Percentiles rank a stretch among this genome's conserved stretches.
Evolutionary conservation across 2,329 filamentous ascomycete genomes (phyloP).

Genomic region (Phoma sp.): DNA sequence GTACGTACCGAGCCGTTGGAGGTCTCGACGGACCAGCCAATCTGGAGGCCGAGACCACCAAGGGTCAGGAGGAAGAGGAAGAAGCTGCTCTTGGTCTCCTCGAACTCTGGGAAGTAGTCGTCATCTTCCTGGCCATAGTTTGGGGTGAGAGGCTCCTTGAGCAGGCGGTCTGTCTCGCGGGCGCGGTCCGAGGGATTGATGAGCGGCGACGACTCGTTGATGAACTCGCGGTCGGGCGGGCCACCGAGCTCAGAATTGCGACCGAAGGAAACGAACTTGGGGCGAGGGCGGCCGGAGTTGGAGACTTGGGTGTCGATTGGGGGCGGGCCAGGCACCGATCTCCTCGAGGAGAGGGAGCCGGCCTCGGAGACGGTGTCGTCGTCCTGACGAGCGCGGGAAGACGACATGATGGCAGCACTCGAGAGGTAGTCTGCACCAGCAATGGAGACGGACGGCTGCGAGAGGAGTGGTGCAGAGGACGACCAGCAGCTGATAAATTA

Average conservation of each 20-base stretch:
- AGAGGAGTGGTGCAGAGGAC: constrained; percentile 1
- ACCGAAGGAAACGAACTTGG: constrained; percentile 48
- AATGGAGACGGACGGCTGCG: constrained; percentile 19
- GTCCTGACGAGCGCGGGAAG: constrained; percentile 20
- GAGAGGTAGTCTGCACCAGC: constrained; percentile 21
- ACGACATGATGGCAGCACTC: constrained; percentile 24
- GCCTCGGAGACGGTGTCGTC: constrained; percentile 21
- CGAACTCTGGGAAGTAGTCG: constrained; percentile 53
- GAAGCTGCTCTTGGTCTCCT: constrained; percentile 80
- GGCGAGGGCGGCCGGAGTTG: constrained; percentile 27
- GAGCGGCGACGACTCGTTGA: constrained; percentile 47
- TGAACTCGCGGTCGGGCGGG: constrained; percentile 31
- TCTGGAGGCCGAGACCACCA: constrained; percentile 84
- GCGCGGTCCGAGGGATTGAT: constrained; percentile 37
- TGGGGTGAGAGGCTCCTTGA: constrained; percentile 45
- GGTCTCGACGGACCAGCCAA: constrained; percentile 94
- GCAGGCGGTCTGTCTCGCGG: constrained; percentile 39
- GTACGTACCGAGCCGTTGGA: constrained; percentile 79
- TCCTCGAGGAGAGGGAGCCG: constrained; percentile 19
- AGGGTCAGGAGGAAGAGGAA: constrained; percentile 87
- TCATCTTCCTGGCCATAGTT: constrained; percentile 49
- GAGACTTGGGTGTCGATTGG: constrained; percentile 24
- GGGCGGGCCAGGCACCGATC: constrained; percentile 18
- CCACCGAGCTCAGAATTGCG: constrained; percentile 31
- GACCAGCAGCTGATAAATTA: neutral